Evolutionary conservation across 495 filamentous ascomycete species (phyloP), one percentile per base, ranked within the genome.

Genomic region (Neurospora tetrasperma): DNA sequence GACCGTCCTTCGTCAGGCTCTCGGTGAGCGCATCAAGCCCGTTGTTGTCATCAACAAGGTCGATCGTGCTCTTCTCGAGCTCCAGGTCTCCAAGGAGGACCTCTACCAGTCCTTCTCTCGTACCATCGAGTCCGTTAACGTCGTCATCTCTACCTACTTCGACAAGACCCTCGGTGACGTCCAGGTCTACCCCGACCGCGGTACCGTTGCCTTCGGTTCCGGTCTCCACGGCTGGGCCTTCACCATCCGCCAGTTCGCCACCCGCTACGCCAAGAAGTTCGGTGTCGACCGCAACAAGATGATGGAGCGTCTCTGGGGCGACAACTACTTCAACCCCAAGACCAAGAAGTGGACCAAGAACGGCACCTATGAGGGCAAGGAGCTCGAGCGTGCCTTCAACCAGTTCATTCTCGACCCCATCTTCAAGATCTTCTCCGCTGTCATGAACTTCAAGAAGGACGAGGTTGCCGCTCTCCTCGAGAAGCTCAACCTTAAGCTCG

Each of bases 21-120:
- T 99, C 80, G 92, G 93, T 87, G 96, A 99, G 90, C 96, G 96
- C 88, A 99, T 99, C 87, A 99, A 98, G 90, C 96, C 96, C 77
- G 96, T 99, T 81, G 88, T 94, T 80, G 92, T 97, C 85, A 97
- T 99, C 89, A 99, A 99, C 92, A 99, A 99, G 90, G 96, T 99
- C 82, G 96, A 99, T 84, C 96, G 96, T 88, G 93, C 96, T 82
- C 91, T 99, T 81, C 92, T 98, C 80, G 96, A 99, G 86, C 90
- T 99, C 74, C 96, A 99, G 86, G 89, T 97, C 80, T 90, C 90
- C 83, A 97, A 98, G 91, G 96, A 99, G 86, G 96, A 99, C 81
- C 88, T 99, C 73, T 99, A 97, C 90, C 96, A 98, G 88, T 97
- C 96, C 78, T 99, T 99, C 90, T 93, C 93, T 62, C 92, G 96